Percentiles rank a stretch among this genome's conserved stretches.
These are phyloP conservation scores for Colletotrichum falcatum DNA, from an alignment of 2,329 filamentous ascomycete genomes.

Conservation along the genomic window DNA sequence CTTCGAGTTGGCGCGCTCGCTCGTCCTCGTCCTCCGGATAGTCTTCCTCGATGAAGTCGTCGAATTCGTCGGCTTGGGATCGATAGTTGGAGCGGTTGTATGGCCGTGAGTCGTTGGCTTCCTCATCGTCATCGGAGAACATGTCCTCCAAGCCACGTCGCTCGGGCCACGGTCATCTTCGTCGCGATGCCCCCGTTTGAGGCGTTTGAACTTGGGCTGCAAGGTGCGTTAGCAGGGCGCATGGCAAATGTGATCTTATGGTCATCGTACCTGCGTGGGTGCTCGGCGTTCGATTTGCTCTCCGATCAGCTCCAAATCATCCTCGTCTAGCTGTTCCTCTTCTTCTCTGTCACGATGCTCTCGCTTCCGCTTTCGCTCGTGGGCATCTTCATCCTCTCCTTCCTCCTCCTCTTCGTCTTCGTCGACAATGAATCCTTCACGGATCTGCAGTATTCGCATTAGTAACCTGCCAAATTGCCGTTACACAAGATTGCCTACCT, in stretches of 20 bases:
- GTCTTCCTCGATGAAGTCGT: slow-evolving; percentile 97
- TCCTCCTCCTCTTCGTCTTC: slow-evolving; percentile 85
- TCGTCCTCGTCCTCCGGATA: slow-evolving; percentile 89
- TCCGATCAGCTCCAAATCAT: slow-evolving; percentile 95
- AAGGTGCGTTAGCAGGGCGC: slow-evolving; percentile 42
- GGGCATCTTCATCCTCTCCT: slow-evolving; percentile 67
- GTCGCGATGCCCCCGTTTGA: slow-evolving; percentile 90
- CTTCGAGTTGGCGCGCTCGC: slow-evolving; percentile 80
- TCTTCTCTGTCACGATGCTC: slow-evolving; percentile 81
- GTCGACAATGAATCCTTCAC: slow-evolving; percentile 95
- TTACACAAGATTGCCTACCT: slow-evolving; percentile 62
- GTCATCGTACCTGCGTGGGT: slow-evolving; percentile 74
- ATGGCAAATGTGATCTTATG: background rate
- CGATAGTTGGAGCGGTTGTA: slow-evolving; percentile 68
- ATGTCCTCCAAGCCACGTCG: slow-evolving; percentile 88
- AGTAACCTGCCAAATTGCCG: slow-evolving; percentile 38
- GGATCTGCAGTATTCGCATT: slow-evolving; percentile 67
- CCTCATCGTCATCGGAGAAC: slow-evolving; percentile 94
- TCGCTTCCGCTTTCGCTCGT: slow-evolving; percentile 78
- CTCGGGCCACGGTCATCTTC: slow-evolving; percentile 73
- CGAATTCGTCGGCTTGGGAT: slow-evolving; percentile 81
- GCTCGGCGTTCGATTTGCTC: slow-evolving; percentile 80
- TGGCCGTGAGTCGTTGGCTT: slow-evolving; percentile 66
- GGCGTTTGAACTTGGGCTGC: slow-evolving; percentile 92
- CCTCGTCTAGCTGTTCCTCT: slow-evolving; percentile 92